Conservation (phyloP, 805 yeast genomes). For the Candida arabinofermentans region DNA sequence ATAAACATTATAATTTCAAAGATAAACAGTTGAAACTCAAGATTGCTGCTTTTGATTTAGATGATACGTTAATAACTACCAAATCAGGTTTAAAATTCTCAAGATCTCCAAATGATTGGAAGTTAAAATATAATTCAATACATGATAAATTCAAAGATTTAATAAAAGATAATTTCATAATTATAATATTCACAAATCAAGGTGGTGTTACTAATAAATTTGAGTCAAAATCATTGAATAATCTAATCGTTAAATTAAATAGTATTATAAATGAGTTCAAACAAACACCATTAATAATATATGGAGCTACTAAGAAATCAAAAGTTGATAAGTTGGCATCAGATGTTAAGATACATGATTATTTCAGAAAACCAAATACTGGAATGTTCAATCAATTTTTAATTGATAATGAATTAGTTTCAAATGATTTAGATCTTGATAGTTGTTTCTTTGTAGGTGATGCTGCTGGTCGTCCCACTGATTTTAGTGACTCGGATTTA, state of each 20-base stretch:
- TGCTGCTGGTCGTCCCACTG: slow-evolving; percentile 83
- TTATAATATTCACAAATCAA: slow-evolving; percentile 85
- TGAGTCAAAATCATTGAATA: slow-evolving; percentile 31
- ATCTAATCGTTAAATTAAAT: slow-evolving; percentile 41
- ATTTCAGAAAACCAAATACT: slow-evolving; percentile 64
- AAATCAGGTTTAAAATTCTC: slow-evolving; percentile 61
- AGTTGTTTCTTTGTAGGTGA: slow-evolving; percentile 81
- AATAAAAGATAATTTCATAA: slow-evolving; percentile 8
- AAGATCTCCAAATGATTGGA: slow-evolving; percentile 68
- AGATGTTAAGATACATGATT: slow-evolving; percentile 30
- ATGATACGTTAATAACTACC: slow-evolving; percentile 69
- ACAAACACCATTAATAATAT: slow-evolving; percentile 39
- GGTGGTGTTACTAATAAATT: slow-evolving; percentile 54
- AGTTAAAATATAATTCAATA: slow-evolving; percentile 39
- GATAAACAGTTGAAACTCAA: slow-evolving; percentile 25
- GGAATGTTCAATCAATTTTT: slow-evolving; percentile 72
- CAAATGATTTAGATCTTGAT: slow-evolving; percentile 34
- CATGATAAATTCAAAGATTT: slow-evolving; percentile 24
- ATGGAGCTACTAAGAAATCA: slow-evolving; percentile 62
- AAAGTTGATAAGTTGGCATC: slow-evolving; percentile 22
- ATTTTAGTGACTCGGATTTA: slow-evolving; percentile 77
- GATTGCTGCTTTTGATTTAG: slow-evolving; percentile 85
- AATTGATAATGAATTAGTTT: slow-evolving; percentile 33
- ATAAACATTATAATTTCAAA: neutral
- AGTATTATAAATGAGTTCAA: slow-evolving; percentile 31